phyloP scores from a whole-genome alignment of 331 rosid species.

The Saraca asoca region DNA sequence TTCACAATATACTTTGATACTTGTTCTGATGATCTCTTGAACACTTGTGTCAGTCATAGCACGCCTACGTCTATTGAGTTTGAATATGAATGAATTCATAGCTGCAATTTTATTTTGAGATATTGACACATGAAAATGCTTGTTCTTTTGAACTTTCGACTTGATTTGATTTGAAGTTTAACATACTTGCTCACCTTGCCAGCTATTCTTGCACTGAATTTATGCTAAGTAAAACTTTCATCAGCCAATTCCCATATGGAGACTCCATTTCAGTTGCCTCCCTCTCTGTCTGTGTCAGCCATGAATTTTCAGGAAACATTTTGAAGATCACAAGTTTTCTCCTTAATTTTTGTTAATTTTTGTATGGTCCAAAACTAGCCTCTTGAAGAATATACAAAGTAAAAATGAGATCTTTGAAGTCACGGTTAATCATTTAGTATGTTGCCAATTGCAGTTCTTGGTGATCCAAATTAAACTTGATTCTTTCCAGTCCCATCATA shows the following conservation, averaged over 20 bases:
- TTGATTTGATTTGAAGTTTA: background rate
- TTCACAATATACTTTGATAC: background rate
- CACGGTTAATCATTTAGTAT: constrained; percentile 1
- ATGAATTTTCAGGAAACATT: too few species aligned
- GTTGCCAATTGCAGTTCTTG: background rate
- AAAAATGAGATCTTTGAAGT: background rate
- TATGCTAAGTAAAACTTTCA: too few species aligned
- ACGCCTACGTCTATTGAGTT: background rate
- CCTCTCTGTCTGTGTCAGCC: too few species aligned
- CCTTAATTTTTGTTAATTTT: background rate
- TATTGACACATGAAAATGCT: constrained; percentile 8
- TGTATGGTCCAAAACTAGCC: constrained; percentile 6
- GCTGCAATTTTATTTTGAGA: background rate
- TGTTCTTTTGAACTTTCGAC: background rate
- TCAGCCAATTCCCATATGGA: too few species aligned
- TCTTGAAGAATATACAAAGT: background rate
- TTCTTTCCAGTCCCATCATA: too few species aligned
- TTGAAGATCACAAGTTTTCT: background rate
- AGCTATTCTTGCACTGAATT: too few species aligned
- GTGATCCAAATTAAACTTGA: too few species aligned
- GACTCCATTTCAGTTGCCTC: too few species aligned
- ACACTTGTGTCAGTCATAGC: background rate
- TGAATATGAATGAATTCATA: constrained; percentile 9
- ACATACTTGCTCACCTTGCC: constrained; percentile 2
- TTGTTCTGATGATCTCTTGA: background rate